Percentiles rank a stretch among this genome's conserved stretches.
These are phyloP conservation scores for Microbotryomycetes sp. DNA, from an alignment of 1,284 basidiomycete species.

Conservation along the genomic window DNA sequence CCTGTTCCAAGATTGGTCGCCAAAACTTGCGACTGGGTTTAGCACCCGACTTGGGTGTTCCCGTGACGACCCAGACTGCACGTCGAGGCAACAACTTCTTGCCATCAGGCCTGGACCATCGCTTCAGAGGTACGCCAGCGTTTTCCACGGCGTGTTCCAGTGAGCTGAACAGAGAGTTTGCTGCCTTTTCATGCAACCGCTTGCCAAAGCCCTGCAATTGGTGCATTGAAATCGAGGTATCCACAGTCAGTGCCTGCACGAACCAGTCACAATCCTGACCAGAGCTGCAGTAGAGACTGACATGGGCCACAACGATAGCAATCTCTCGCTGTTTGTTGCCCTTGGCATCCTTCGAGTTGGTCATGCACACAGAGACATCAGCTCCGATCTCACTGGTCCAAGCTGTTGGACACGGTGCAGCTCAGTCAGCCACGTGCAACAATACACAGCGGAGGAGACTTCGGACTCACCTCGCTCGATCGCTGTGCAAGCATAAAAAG, in stretches of 20 bases:
- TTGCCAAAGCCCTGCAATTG: neutral
- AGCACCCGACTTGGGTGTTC: neutral
- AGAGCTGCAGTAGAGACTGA: conserved; percentile 11
- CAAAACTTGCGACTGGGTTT: conserved; percentile 18
- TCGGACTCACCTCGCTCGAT: conserved; percentile 23
- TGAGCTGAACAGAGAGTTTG: conserved; percentile 25
- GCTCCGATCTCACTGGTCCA: conserved; percentile 35
- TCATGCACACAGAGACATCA: conserved; percentile 33
- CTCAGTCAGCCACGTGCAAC: neutral
- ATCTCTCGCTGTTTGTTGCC: conserved; percentile 29
- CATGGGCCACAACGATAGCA: conserved; percentile 36
- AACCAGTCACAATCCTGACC: neutral
- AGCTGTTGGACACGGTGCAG: conserved; percentile 3
- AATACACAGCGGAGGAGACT: no score
- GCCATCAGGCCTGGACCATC: conserved; percentile 32
- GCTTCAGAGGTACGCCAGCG: conserved; percentile 8
- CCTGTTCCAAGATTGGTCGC: conserved; percentile 16
- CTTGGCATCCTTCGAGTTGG: conserved; percentile 24
- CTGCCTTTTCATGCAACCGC: conserved; percentile 1
- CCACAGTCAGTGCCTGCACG: no score
- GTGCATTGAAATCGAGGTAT: neutral
- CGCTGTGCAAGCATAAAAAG: conserved; percentile 1
- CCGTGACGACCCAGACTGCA: conserved; percentile 18
- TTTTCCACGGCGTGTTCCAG: conserved; percentile 25
- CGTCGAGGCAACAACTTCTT: conserved; percentile 28